Evolutionary conservation across 441 rosid genomes (phyloP), one percentile per base, ranked within the genome.

Genomic region (Heliophila coronopifolia): DNA sequence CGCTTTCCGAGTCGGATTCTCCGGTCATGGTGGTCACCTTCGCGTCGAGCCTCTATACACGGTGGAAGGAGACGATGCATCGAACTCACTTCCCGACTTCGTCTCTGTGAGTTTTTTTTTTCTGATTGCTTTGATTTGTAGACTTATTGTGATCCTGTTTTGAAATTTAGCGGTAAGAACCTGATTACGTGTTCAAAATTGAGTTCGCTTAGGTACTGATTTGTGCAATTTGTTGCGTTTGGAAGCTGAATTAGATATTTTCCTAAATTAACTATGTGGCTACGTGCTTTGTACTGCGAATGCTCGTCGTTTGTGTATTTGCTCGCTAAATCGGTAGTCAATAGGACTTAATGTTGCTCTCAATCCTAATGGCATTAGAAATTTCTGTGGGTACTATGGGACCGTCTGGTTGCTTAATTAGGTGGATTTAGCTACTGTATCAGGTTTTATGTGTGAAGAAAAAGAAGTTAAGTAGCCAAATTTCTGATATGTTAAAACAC

Each of bases 1-100:
- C 38, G 61, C 78, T 23, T 92, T 92, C 67, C 94, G 95, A 20
- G 87, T 87, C 66, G 92, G 92, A 6, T 78, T 92, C 75, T 76
- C 96, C 55, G 98, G 96, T 46, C 71, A 83, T 69, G 76, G 83
- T 41, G 98, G 94, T 53, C 96, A 92, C 65, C 96, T 83, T 65
- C 71, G 94, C 31, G 77, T 88, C 33, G 89, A 92, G 74, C 98
- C 98, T 53, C 71, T 85, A 30, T 77, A 82, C 55, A 70, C 86
- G 8, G 81, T 58, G 54, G 96, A 85, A 71, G 65, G 77, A 47
- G n/a, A 65, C 52, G 66, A 83, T 55, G 80, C 89, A 46, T 59
- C 78, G 50, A 85, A 74, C 33, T 68, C 89, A n/a, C 86, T 92
- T 31, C 94, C 94, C 25, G 94, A 92, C 65, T 87, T 87, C 61